Base-by-base conservation (phyloP, 75 land plant genomes). In the Adiantum capillusveneris region DNA sequence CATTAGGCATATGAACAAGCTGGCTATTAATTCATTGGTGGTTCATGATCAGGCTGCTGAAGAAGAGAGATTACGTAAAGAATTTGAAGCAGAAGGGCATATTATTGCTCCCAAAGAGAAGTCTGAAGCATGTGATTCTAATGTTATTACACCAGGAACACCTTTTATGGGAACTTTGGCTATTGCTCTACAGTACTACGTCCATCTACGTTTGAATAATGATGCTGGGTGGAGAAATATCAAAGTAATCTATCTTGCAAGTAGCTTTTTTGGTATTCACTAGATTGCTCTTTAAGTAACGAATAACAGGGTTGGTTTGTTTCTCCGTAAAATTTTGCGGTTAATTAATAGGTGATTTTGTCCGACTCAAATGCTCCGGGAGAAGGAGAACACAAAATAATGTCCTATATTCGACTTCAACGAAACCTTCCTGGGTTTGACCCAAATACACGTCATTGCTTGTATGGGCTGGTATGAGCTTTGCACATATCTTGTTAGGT, bases 321-420 rank as follows among this genome's bases (percentile, higher is more conserved):
- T n/a, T n/a, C n/a, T n/a, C n/a, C n/a, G n/a, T n/a, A n/a, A n/a
- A n/a, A 21, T 3, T 49, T 24, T 25, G 25, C 25, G 28, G 2
- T 14, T 48, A 44, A 29, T 20, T 14, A n/a, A 26, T 60, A 93
- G 98, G 98, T 93, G 54, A 85, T 93, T 68, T 70, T 93, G 52
- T 93, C 98, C 53, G 98, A 93, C 75, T 63, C 98, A 62, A 93
- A 93, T 77, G 96, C 86, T 64, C 96, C 96, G 65, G 98, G 98
- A n/a, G 98, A 93, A 72, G 98, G 98, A 49, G 98, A 93, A 60
- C 98, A 93, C 57, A 93, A 93, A 44, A 79, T 93, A 26, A 93
- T 93, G 96, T 85, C 96, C 6, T 93, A 85, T 61, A 93, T 93
- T 43, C 87, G 98, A 6, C 75, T 81, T 18, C 98, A 93, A 62